Evolutionary conservation across 2,329 filamentous ascomycete species (phyloP), one percentile per base, ranked within the genome.

Genomic region (Xylaria multiplex): DNA sequence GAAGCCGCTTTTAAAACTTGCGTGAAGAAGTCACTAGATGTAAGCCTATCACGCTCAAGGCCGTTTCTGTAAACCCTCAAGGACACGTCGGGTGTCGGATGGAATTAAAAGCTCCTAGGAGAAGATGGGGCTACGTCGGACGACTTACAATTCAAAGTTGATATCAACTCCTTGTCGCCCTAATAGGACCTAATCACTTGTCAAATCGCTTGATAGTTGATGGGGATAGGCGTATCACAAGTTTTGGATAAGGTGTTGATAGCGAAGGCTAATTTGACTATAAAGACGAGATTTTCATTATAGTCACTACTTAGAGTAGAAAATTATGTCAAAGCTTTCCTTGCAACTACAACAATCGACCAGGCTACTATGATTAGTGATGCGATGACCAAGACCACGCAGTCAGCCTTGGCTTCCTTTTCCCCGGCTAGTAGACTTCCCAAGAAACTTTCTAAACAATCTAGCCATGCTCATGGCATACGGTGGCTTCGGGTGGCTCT

Each of bases 11-110:
- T 78, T 3, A 86, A 73, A 37, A 80, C 77, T 64, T 86, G 84
- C 81, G 85, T 85, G 58, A 78, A 80, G 65, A 82, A 85, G 68
- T 84, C 84, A 50, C 80, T 83, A 2, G 81, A 81, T 1, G 78
- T 77, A 3, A 85, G 54, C n/a, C 56, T 65, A n/a, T 27, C n/a
- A 4, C 13, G 16, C 14, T 19, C 6, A 19, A 9, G 13, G 32
- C n/a, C 50, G 40, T 6, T 2, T 11, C 30, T 16, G 16, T 9
- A 45, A 45, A 43, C 3, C 27, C 14, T 7, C 5, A 27, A 48
- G 1, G 19, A 24, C 3, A 19, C 35, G 32, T 42, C 9, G 32
- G 6, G 8, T 9, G 32, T 35, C 32, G 9, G 9, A 35, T 35
- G 32, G 1, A 35, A 3, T 35, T 35, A 7, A 7, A 35, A 35